A percentile compares a stretch with the other conserved stretches of the same genome.
phyloP scores from a whole-genome alignment of 768 basidiomycete genomes.

The Leccinum boreale region DNA sequence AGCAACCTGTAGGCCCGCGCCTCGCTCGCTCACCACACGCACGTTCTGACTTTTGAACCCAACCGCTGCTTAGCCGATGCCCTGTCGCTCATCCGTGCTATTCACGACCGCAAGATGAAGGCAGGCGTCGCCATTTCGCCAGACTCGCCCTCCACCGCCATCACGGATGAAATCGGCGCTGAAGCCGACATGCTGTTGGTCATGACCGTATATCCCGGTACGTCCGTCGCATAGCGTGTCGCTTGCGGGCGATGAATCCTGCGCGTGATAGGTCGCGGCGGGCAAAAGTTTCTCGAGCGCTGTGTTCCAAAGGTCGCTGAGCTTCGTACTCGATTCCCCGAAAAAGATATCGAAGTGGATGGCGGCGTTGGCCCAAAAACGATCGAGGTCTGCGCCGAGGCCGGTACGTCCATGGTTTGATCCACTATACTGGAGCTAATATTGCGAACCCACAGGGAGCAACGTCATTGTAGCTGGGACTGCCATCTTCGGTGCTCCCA shows the following conservation, averaged over 20 bases:
- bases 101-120: constrained; percentile 83
- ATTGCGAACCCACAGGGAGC: constrained; percentile 55
- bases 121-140: constrained; percentile 97
- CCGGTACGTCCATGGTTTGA: constrained; percentile 50
- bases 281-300: constrained; percentile 92
- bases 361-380: constrained; percentile 96
- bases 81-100: constrained; percentile 70
- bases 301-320: constrained; percentile 93
- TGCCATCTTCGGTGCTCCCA: constrained; percentile 82
- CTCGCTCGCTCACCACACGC: constrained; percentile 8
- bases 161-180: constrained; percentile 80
- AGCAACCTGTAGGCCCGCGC: constrained; percentile 65
- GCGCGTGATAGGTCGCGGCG: constrained; percentile 66
- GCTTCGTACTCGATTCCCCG: constrained; percentile 84
- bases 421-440: background rate
- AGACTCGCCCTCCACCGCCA: constrained; percentile 83
- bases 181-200: constrained; percentile 94
- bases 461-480: constrained; percentile 99
- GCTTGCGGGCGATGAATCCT: background rate
- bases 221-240: background rate
- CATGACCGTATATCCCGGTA: constrained; percentile 97
- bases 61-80: constrained; percentile 51
- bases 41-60: constrained; percentile 1
- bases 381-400: constrained; percentile 81
- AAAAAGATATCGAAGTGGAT: constrained; percentile 97